Evolutionary conservation across 345 rosid genomes (phyloP), one percentile per base, ranked within the genome.

Genomic region (Pugionium dolabratum): DNA sequence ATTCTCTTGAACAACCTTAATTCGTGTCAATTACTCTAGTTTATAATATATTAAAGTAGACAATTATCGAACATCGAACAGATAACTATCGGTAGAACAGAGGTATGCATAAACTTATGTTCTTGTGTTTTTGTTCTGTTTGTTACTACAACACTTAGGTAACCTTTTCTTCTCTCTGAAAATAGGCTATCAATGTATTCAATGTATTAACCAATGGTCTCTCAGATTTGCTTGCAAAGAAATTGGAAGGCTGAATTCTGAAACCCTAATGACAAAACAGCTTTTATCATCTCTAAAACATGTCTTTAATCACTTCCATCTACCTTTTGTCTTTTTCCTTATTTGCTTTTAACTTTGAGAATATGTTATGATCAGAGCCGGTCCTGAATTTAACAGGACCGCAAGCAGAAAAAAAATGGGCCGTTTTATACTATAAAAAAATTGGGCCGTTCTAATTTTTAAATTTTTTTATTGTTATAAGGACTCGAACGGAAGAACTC

Each of bases 1-100:
- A 6, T 32, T 49, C 65, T 64, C 75, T 71, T 59, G 64, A 71
- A 71, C 65, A 40, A 7, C 75, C 70, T 64, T 71, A 64, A 71
- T 18, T 18, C 18, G 18, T 18, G 18, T 18, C 18, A 18, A 18
- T 18, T 18, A 18, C 18, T 18, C 18, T 18, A 18, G 18, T 18
- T 18, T 18, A 18, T 18, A 18, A 18, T 18, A 18, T 18, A 18
- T 18, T 18, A 18, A 18, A 18, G 18, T 18, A 18, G 18, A 18
- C 18, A 18, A 18, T 18, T 18, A 18, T 18, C 18, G 18, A 18
- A 18, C 18, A 4, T 11, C 2, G 39, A 50, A 30, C 3, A 51
- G 4, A 29, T 50, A 64, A 50, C 49, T 50, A 64, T 64, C 4
- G 49, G 59, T 39, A 50, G 6, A 64, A 44, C 25, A 50, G 59